Evolutionary conservation across 2,329 filamentous ascomycete genomes (phyloP), one percentile per base, ranked within the genome.

Genomic region (Coniochaeta sp.): DNA sequence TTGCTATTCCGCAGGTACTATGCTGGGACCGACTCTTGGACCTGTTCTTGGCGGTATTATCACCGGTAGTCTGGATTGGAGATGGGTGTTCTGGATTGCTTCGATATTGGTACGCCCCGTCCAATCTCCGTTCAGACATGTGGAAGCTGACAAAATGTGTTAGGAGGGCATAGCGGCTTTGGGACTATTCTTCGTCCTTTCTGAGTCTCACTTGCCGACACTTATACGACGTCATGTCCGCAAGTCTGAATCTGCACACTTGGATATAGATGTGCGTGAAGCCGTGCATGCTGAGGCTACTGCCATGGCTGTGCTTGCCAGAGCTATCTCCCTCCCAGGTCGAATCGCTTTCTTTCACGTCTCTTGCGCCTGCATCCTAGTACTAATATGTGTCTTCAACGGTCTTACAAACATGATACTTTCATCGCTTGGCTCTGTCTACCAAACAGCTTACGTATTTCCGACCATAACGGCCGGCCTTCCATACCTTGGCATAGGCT

Each of bases 281-380:
- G 12, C 10, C 22, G 42, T 24, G 22, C 42, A 12, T 26, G 42
- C 22, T 12, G 9, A 22, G 3, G 42, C 42, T 22, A 14, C 19
- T 26, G 22, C 26, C 42, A 24, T 26, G 24, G 19, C 22, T 47
- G 42, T 47, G 19, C 42, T 47, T 47, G 12, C 42, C 24, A 47
- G 42, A 26, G 19, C 42, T 26, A 24, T 47, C 19, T 47, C 22
- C 12, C 42, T 47, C 12, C 42, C 42, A 26, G 42, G 42, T 47
- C 42, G 42, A 47, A 47, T 47, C 24, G 42, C 42, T 14, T 26
- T 47, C 19, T 47, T 63, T 80, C 1, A 77, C 79, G 42, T 26
- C 12, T 12, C 42, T 24, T 47, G 42, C 22, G 24, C 19, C 8
- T 12, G 12, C 5, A 47, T 47, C 22, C 16, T 47, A 22, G 19